Conservation (phyloP, 2,329 filamentous ascomycete species). For the Curvularia hawaiiensis region DNA sequence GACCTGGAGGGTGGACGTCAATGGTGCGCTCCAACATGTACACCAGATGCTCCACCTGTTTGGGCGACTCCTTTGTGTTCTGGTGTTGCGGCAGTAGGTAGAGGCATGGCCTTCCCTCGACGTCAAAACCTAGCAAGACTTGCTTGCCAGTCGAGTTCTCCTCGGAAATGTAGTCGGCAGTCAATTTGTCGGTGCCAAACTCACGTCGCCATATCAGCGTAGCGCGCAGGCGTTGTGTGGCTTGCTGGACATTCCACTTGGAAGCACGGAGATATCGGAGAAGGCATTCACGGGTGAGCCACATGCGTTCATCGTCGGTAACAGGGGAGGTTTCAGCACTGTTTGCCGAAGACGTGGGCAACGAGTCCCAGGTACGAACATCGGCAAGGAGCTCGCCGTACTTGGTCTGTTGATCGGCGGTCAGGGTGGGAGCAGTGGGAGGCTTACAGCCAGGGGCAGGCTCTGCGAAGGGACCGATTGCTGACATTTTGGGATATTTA, state of each 20-base stretch:
- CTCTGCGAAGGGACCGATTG: conserved; percentile 41
- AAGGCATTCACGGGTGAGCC: conserved; percentile 90
- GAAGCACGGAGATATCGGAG: conserved; percentile 91
- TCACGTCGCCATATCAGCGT: conserved; percentile 90
- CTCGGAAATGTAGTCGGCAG: conserved; percentile 83
- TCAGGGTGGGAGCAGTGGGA: conserved; percentile 64
- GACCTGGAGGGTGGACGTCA: conserved; percentile 83
- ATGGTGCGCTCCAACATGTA: conserved; percentile 93
- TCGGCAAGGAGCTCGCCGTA: conserved; percentile 77
- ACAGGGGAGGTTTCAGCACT: conserved; percentile 65
- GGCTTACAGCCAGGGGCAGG: conserved; percentile 61
- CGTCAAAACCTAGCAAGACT: conserved; percentile 85
- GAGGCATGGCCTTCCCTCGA: conserved; percentile 81
- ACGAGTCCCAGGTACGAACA: conserved; percentile 72
- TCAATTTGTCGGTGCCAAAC: conserved; percentile 77
- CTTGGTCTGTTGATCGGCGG: conserved; percentile 77
- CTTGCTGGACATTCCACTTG: conserved; percentile 78
- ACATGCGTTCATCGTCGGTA: conserved; percentile 81
- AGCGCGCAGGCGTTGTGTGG: conserved; percentile 76
- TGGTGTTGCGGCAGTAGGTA: conserved; percentile 90
- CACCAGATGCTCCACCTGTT: conserved; percentile 91
- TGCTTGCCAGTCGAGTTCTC: conserved; percentile 99
- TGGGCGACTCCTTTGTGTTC: conserved; percentile 85
- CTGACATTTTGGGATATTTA: conserved; percentile 24
- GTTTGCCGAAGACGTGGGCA: conserved; percentile 68